Base-by-base conservation (phyloP, 495 filamentous ascomycete species). In the Daldinia bambusicola region DNA sequence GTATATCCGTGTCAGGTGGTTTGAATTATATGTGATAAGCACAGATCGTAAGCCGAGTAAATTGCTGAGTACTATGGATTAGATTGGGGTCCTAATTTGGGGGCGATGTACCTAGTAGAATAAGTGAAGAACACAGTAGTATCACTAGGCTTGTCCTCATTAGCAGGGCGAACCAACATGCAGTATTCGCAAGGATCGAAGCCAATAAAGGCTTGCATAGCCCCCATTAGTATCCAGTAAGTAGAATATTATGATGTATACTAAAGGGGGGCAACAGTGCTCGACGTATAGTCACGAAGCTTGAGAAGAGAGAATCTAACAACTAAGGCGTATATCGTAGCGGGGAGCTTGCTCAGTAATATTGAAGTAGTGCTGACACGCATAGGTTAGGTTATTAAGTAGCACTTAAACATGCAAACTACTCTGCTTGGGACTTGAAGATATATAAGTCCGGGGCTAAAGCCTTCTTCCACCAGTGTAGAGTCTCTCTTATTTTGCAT, bases 151-250 rank as follows among this genome's bases (percentile, higher is more conserved):
- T 3, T 5, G 13, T 9, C 20, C 9, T 55, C 57, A 61, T 50
- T 41, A 45, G 58, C 50, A 37, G 65, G 65, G 65, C 65, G 51
- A 61, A 41, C 10, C 8, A 9, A 45, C 45, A 50, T 52, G 41
- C 43, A 61, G 9, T 9, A 3, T 48, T 6, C 22, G 20, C 43
- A 48, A 48, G 43, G 43, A 12, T n/a, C 9, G 5, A 14, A 51
- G 4, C 63, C 50, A 53, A 53, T 32, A 10, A 26, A 53, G 22
- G 12, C 50, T 4, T 30, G 50, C 50, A 53, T 53, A 53, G 30
- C 50, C 50, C 22, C 30, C 26, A 7, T 12, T 10, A 26, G 43
- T 48, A 48, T 22, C 18, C 2, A 48, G 18, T 20, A 18, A 36
- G 34, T 36, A 36, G 34, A 36, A 36, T 36, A 36, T 36, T 5